Base-by-base conservation (phyloP, 164 flowering plant genomes). In the Buxus sempervirens region DNA sequence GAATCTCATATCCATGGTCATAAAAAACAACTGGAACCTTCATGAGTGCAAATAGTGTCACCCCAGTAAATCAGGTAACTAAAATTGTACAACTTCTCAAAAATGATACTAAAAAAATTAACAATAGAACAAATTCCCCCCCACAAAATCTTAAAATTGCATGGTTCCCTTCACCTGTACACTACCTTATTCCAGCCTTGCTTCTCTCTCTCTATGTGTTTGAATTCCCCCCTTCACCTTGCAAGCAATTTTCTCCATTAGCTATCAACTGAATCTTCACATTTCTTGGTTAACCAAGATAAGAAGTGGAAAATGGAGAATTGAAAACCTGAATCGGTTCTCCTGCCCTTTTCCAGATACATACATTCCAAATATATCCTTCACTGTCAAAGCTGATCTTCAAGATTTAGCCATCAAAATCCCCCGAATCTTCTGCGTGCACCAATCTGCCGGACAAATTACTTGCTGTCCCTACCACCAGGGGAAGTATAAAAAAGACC, bases 391-490 rank as follows among this genome's bases (percentile, higher is more conserved):
- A 81, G 77, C 81, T 79, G 84, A 74, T 70, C 67, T 54, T 69
- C 79, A 83, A 83, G 81, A 81, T 69, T 83, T 83, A 81, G 79
- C 80, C 86, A 76, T 27, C 38, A 60, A 25, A 7, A 20, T 21
- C 64, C 6, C 36, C 16, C 12, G 1, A 7, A 20, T 21, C 64
- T 2, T 21, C 16, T 45, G 1, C 18, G 1, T 10, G 13, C 51
- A 45, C 13, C 16, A 10, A 45, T 45, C 51, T 2, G 51, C 51
- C 1, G 51, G 51, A 15, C 51, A 15, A 32, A 32, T 3, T 7
- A 32, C 38, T 32, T 3, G 38, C 38, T 3, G 38, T 32, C 3
- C 38, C 38, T 7, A 32, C 5, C 51, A 10, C 13, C 51, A 45
- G 14, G 51, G 51, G 38, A 6, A 26, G 15, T 13, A 58, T 1